Evolutionary conservation across 495 filamentous ascomycete genomes (phyloP).

Genomic region (Durotheca rogersii): DNA sequence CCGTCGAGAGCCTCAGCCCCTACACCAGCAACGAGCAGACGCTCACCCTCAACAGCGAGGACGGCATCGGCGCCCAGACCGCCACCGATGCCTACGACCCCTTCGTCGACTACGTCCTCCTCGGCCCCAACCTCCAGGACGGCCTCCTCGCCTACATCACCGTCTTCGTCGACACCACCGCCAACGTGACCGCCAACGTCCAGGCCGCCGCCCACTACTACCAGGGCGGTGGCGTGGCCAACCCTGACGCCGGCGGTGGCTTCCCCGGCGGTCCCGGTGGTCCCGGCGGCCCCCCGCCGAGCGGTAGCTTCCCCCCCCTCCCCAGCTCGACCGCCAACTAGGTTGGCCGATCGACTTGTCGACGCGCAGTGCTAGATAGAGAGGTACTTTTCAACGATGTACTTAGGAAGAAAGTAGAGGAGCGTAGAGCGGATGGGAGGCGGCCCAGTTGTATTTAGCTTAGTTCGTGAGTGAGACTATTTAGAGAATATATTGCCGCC

Average conservation of each 20-base stretch:
- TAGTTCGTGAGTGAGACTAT: too few species aligned
- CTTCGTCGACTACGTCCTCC: constrained; percentile 42
- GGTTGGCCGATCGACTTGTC: too few species aligned
- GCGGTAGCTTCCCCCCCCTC: background rate
- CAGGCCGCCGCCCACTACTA: constrained; percentile 34
- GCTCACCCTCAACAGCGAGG: constrained; percentile 35
- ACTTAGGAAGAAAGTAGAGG: too few species aligned
- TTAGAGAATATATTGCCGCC: too few species aligned
- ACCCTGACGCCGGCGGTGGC: constrained; percentile 15
- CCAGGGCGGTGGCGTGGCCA: constrained; percentile 29
- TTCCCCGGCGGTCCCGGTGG: constrained; percentile 1
- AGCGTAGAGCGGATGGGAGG: too few species aligned
- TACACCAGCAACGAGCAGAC: constrained; percentile 39
- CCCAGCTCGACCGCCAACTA: background rate
- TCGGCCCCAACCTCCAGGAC: constrained; percentile 48
- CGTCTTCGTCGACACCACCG: constrained; percentile 53
- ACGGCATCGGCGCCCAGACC: constrained; percentile 36
- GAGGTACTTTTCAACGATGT: too few species aligned
- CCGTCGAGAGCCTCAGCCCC: constrained; percentile 38
- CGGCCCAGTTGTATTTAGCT: too few species aligned
- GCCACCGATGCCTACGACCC: constrained; percentile 43
- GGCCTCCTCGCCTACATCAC: constrained; percentile 45
- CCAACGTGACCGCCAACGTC: constrained; percentile 47
- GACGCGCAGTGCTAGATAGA: too few species aligned
- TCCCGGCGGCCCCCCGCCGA: constrained; percentile 7